phyloP scores from a whole-genome alignment of 2,329 filamentous ascomycete species.

The Paracoccidioides lutzii region DNA sequence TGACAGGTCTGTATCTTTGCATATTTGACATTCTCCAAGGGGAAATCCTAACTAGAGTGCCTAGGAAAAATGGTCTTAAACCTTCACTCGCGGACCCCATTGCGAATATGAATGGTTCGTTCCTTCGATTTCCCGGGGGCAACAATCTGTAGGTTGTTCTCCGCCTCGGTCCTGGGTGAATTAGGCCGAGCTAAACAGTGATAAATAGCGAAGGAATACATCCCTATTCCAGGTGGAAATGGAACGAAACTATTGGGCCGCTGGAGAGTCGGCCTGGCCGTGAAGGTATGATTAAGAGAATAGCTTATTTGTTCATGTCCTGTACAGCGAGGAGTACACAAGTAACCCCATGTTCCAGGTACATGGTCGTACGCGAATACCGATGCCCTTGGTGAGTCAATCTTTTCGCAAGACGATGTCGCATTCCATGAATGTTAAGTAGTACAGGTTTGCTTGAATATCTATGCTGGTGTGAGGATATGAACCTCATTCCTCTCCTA shows the following conservation, averaged over 20 bases:
- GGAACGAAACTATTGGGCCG: conserved; percentile 32
- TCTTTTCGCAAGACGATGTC: neutral
- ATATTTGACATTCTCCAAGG: conserved; percentile 15
- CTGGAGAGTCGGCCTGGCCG: conserved; percentile 39
- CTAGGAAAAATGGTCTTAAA: conserved; percentile 41
- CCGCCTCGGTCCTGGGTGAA: neutral
- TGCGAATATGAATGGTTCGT: conserved; percentile 41
- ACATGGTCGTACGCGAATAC: conserved; percentile 51
- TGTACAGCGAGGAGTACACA: neutral
- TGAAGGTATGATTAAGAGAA: conserved; percentile 21
- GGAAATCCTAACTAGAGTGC: conserved; percentile 2
- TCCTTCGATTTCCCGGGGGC: conserved; percentile 53
- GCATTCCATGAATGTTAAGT: neutral
- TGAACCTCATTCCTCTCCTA: conserved; percentile 44
- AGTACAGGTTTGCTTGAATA: conserved; percentile 43
- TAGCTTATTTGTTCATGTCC: neutral
- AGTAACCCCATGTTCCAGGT: neutral
- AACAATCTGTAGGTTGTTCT: conserved; percentile 41
- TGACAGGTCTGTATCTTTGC: conserved; percentile 19
- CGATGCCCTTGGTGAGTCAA: conserved; percentile 41
- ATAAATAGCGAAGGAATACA: conserved; percentile 16
- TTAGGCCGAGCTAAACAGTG: neutral
- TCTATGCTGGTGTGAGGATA: conserved; percentile 47
- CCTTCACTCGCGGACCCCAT: conserved; percentile 43
- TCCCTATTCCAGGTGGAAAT: conserved; percentile 25